Evolutionary conservation across 257 asterid genomes (phyloP), one percentile per base, ranked within the genome.

Genomic region (Fraxinus anomala): DNA sequence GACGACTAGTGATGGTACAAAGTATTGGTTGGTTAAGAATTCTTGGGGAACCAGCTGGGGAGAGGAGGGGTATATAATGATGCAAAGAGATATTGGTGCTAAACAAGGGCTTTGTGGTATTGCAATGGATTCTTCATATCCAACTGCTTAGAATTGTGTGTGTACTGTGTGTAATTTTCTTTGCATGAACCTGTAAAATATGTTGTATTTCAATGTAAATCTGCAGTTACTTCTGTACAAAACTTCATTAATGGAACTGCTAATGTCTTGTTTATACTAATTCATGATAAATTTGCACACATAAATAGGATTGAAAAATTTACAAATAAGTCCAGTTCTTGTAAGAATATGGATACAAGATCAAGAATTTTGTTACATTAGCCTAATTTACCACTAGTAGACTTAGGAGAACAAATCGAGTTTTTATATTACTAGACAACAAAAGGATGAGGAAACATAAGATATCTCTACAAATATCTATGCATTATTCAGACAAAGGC

Each of bases 91-190:
- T 42, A 42, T 86, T 37, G 47, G 33, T 26, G 80, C 80, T 11
- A 77, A 80, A 37, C 74, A 81, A 83, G 89, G 87, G 31, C 76
- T 83, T 11, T 86, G 89, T 39, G 89, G 89, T 8, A 78, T 86
- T 23, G 87, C 84, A 3, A 76, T 78, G 89, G 73, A 83, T 59
- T 56, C 87, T 69, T 19, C 67, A 56, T 56, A 56, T 56, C 67
- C 67, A 19, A 66, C 77, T 49, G 77, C 70, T 11, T 76, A 78
- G 51, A 61, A 65, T 34, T 61, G 37, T 34, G 51, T 51, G 28
- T 34, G 40, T 70, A 17, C 19, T 51, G 70, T 69, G 54, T 42
- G 49, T 69, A 40, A 26, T 4, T n/a, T 9, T 56, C 26, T 21
- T 23, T 19, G 11, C 4, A 21, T 56, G 26, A 19, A 56, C 23